A percentile compares a stretch with the other conserved stretches of the same genome.
These are phyloP conservation scores for Mucuna pruriens DNA, from an alignment of 306 rosid species.

Conservation along the genomic window DNA sequence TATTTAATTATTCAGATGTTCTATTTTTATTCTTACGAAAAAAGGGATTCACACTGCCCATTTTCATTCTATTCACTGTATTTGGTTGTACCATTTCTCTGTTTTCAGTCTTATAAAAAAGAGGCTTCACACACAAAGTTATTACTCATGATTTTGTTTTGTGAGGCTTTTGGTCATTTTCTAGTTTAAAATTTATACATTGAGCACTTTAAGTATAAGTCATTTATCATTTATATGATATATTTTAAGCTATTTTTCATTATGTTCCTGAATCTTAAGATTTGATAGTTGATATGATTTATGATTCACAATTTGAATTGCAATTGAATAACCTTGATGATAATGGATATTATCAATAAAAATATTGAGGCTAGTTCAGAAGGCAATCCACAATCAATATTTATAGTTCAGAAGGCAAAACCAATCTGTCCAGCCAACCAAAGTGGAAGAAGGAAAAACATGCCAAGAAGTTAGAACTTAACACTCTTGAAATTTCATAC, in stretches of 20 bases:
- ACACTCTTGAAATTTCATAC: background rate
- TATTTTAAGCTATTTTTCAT: background rate
- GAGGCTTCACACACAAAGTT: background rate
- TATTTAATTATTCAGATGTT: background rate
- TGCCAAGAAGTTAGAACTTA: background rate
- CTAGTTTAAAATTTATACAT: background rate
- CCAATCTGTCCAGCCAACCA: background rate
- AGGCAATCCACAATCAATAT: conserved; percentile 7
- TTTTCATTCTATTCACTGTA: background rate
- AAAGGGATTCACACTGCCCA: background rate
- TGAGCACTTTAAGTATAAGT: background rate
- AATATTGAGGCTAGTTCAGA: background rate
- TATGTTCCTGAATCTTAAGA: background rate
- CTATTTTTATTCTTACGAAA: background rate
- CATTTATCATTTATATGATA: background rate
- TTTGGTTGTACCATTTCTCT: background rate
- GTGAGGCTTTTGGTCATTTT: background rate
- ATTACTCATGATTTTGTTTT: background rate
- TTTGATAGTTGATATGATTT: background rate
- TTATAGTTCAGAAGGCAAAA: background rate
- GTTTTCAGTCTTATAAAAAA: background rate
- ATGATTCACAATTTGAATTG: background rate
- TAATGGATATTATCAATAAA: background rate
- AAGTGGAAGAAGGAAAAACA: background rate
- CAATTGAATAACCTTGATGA: background rate